phyloP scores from a whole-genome alignment of 139 green algal genomes.

The Gonium pectorale region DNA sequence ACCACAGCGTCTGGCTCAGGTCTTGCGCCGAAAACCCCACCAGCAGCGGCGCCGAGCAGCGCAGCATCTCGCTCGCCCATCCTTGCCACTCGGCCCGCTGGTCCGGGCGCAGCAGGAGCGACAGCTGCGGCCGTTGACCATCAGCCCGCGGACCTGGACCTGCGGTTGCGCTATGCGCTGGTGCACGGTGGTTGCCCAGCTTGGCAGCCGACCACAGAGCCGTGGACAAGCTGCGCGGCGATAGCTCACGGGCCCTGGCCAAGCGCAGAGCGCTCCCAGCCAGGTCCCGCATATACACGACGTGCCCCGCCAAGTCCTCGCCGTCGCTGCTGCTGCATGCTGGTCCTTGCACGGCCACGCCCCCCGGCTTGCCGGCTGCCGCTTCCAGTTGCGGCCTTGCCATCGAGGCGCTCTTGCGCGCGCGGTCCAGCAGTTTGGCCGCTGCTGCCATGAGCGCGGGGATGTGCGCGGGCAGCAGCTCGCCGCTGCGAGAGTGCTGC shows the following conservation, averaged over 20 bases:
- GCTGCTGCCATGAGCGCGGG: slow-evolving; percentile 27
- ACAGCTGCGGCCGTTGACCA: not conserved
- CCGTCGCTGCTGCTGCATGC: not conserved
- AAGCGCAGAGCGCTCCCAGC: slow-evolving; percentile 15
- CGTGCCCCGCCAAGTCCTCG: not conserved
- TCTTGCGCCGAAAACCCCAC: not conserved
- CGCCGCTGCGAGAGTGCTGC: not conserved
- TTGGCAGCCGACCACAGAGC: slow-evolving; percentile 37
- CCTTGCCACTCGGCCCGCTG: not conserved
- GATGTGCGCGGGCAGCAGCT: slow-evolving; percentile 17
- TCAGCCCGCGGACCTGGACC: not conserved
- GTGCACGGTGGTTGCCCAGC: not conserved
- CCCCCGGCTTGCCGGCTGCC: too few relatives aligned
- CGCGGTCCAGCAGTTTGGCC: not conserved
- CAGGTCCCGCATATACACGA: slow-evolving; percentile 25
- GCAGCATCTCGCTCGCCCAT: slow-evolving; percentile 5
- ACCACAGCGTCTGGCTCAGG: slow-evolving; percentile 35
- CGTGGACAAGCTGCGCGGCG: slow-evolving; percentile 15
- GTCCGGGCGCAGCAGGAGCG: not conserved
- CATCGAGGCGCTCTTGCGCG: not conserved
- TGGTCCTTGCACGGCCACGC: not conserved
- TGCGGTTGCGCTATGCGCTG: not conserved
- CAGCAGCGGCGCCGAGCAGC: not conserved
- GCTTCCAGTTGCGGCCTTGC: too few relatives aligned
- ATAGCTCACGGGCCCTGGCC: slow-evolving; percentile 16